A percentile compares a stretch with the other conserved stretches of the same genome.
Evolutionary conservation across 768 basidiomycete species (phyloP).

Genomic region (Phanerochaete sordida): DNA sequence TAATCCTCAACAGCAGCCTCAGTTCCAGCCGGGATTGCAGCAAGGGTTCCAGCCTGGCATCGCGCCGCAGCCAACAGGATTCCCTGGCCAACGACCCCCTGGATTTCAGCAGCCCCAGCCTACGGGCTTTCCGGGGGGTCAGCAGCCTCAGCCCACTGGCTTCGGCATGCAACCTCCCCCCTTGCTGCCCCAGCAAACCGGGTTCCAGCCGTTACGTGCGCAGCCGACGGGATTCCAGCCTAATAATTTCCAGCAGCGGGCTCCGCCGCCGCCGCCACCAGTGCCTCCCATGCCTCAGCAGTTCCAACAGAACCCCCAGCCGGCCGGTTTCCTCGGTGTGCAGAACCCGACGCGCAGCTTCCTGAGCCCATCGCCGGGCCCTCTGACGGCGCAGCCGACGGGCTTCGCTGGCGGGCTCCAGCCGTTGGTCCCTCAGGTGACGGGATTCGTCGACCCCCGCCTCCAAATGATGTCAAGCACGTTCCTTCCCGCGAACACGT

Average conservation of each 20-base stretch:
- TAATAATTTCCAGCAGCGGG: slow-evolving; percentile 37
- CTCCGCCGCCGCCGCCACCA: slow-evolving; percentile 51
- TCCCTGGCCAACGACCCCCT: slow-evolving; percentile 27
- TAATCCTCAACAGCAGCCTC: slow-evolving; percentile 42
- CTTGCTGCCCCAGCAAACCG: slow-evolving; percentile 57
- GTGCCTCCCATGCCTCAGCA: slow-evolving; percentile 62
- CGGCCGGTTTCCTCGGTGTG: slow-evolving; percentile 39
- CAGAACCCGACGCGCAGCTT: slow-evolving; percentile 44
- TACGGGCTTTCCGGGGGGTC: slow-evolving; percentile 43
- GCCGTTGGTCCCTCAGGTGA: slow-evolving; percentile 66
- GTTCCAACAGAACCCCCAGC: slow-evolving; percentile 47
- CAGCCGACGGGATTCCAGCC: slow-evolving; percentile 32
- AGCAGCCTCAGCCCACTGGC: slow-evolving; percentile 61
- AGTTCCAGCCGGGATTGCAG: slow-evolving; percentile 38
- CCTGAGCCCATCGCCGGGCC: slow-evolving; percentile 52
- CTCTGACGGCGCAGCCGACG: slow-evolving; percentile 49
- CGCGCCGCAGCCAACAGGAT: slow-evolving; percentile 61
- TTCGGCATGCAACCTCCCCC: slow-evolving; percentile 37
- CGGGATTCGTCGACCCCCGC: slow-evolving; percentile 80
- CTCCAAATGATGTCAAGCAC: slow-evolving; percentile 86
- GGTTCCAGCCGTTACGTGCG: slow-evolving; percentile 37
- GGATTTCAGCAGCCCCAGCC: slow-evolving; percentile 50
- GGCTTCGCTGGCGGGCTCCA: slow-evolving; percentile 44
- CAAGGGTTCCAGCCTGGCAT: slow-evolving; percentile 34
- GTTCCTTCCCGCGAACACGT: slow-evolving; percentile 79